Evolutionary conservation across 225 moss, liverwort and hornwort genomes (phyloP).

Genomic region (Marchantia polymorpha): DNA sequence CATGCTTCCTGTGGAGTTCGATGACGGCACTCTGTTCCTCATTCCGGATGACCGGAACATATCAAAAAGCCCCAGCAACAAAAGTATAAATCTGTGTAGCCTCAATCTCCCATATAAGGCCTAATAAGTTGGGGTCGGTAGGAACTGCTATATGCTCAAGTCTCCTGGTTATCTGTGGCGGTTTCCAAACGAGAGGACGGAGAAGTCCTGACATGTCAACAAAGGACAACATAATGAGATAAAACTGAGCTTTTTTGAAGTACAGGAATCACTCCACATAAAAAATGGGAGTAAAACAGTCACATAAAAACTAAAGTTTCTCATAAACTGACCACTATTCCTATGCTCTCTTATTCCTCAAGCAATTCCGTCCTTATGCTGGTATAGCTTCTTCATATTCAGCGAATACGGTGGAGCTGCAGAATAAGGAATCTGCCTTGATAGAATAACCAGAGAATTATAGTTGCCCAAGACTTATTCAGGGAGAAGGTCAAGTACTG

Average conservation of each 20-base stretch:
- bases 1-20: slow-evolving; percentile 34
- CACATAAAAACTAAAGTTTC: too few species aligned
- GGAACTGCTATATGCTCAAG: background rate
- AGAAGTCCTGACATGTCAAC: background rate
- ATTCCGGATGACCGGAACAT: slow-evolving; percentile 29
- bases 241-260: background rate
- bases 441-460: too few species aligned
- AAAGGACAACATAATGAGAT: background rate
- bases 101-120: slow-evolving; percentile 8
- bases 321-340: too few species aligned
- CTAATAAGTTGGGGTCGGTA: too few species aligned
- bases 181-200: background rate
- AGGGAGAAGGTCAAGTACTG: too few species aligned
- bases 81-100: background rate
- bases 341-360: too few species aligned
- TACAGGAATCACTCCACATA: background rate
- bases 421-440: too few species aligned
- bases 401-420: too few species aligned
- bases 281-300: too few species aligned
- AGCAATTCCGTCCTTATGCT: too few species aligned
- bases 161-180: background rate
- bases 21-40: slow-evolving; percentile 31
- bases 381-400: too few species aligned
- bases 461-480: too few species aligned
- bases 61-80: background rate